Evolutionary conservation across 495 filamentous ascomycete species (phyloP).

Genomic region (Astrothelium macrocarpum): DNA sequence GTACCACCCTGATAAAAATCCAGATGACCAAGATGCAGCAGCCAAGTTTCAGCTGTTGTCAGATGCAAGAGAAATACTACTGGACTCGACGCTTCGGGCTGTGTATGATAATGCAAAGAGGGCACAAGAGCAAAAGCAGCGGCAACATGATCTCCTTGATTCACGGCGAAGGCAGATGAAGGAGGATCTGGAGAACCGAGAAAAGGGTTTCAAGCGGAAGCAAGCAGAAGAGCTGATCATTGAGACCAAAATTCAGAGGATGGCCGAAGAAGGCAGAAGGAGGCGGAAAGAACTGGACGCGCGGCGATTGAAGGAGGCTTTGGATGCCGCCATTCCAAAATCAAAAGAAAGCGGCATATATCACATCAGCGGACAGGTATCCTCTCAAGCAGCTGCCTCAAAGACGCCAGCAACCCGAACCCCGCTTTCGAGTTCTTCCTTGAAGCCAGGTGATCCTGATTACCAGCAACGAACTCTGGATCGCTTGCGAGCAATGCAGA

Average conservation of each 20-base stretch:
- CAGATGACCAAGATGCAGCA: slow-evolving; percentile 47
- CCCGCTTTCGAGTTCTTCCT: neutral
- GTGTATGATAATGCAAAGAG: slow-evolving; percentile 62
- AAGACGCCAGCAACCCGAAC: neutral
- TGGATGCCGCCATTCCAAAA: neutral
- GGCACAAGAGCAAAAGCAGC: slow-evolving; percentile 50
- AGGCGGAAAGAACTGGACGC: slow-evolving; percentile 32
- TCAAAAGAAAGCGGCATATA: neutral
- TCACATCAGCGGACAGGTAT: neutral
- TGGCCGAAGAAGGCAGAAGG: slow-evolving; percentile 52
- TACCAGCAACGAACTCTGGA: neutral
- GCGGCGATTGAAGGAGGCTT: slow-evolving; percentile 20
- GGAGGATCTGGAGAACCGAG: slow-evolving; percentile 62
- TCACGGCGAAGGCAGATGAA: slow-evolving; percentile 60
- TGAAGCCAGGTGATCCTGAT: neutral
- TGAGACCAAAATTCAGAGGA: slow-evolving; percentile 51
- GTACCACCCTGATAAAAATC: slow-evolving; percentile 80
- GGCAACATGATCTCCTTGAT: slow-evolving; percentile 56
- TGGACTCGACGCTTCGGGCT: slow-evolving; percentile 48
- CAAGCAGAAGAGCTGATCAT: slow-evolving; percentile 41
- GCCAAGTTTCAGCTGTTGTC: slow-evolving; percentile 68
- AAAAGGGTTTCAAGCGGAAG: slow-evolving; percentile 43
- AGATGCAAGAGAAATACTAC: slow-evolving; percentile 63
- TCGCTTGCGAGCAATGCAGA: neutral
- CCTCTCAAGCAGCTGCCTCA: neutral